A percentile compares a stretch with the other conserved stretches of the same genome.
phyloP scores from a whole-genome alignment of 2,329 filamentous ascomycete genomes.

The Graphilbum sp. region DNA sequence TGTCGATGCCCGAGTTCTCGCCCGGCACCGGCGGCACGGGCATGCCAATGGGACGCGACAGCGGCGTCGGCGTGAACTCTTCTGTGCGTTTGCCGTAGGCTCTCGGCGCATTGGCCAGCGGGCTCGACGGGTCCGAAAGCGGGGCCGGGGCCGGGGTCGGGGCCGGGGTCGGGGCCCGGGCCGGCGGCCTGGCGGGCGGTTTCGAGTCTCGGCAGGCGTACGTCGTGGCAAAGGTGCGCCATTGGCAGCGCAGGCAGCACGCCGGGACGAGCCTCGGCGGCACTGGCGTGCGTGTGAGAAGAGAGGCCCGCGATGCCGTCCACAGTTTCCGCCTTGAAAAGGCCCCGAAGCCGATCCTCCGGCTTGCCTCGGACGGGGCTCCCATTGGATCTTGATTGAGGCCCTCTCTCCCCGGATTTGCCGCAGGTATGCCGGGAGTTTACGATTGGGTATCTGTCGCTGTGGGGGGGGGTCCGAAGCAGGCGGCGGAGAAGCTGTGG shows the following conservation, averaged over 20 bases:
- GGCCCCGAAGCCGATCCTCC: neutral
- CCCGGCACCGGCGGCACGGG: constrained; percentile 54
- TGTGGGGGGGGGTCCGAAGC: neutral
- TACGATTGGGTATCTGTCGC: no score
- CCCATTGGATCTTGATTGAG: neutral
- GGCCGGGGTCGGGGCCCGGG: constrained; percentile 9
- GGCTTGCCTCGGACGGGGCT: neutral
- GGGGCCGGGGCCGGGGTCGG: constrained; percentile 1
- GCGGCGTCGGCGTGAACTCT: constrained; percentile 40
- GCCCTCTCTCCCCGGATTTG: no score
- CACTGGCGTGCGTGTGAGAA: neutral
- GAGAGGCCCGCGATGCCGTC: neutral
- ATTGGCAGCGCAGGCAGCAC: constrained; percentile 33
- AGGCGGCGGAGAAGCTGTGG: no score
- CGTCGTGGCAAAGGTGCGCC: constrained; percentile 14
- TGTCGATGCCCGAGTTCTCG: constrained; percentile 68
- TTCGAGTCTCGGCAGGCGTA: constrained; percentile 9
- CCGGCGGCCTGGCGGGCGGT: no score
- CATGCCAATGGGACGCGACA: constrained; percentile 69
- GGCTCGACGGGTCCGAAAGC: constrained; percentile 10
- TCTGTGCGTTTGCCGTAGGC: constrained; percentile 39
- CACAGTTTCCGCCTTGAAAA: neutral
- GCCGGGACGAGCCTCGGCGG: neutral
- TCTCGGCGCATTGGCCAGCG: constrained; percentile 39
- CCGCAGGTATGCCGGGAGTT: no score